These are phyloP conservation scores for Ogataea minuta DNA, from an alignment of 805 yeast species.

Conservation along the genomic window DNA sequence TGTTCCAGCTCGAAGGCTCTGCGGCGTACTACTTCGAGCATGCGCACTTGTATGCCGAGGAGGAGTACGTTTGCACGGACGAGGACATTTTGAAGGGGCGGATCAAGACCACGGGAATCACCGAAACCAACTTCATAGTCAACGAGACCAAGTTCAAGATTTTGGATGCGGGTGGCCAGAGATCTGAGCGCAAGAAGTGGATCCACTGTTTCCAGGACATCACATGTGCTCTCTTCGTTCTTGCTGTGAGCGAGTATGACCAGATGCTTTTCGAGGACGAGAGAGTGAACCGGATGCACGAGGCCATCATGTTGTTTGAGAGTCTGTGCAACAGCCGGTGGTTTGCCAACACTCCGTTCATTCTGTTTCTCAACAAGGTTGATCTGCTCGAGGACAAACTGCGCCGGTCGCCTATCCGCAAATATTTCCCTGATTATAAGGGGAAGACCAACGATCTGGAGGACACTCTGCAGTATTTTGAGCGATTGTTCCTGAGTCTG, in stretches of 20 bases:
- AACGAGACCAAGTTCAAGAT: constrained; percentile 66
- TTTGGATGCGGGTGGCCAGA: constrained; percentile 95
- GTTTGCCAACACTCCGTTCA: constrained; percentile 84
- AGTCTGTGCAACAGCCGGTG: constrained; percentile 80
- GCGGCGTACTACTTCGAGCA: constrained; percentile 79
- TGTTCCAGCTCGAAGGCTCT: constrained; percentile 82
- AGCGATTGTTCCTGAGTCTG: constrained; percentile 57
- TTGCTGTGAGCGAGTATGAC: constrained; percentile 90
- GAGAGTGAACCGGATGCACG: constrained; percentile 85
- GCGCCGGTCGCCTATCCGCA: constrained; percentile 57
- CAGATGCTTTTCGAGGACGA: constrained; percentile 89
- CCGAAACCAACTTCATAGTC: constrained; percentile 77
- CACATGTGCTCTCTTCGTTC: constrained; percentile 81
- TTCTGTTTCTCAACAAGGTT: constrained; percentile 83
- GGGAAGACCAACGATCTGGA: constrained; percentile 65
- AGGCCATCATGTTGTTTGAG: constrained; percentile 80
- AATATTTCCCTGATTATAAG: constrained; percentile 74
- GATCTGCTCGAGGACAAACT: constrained; percentile 79
- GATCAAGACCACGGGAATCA: constrained; percentile 93
- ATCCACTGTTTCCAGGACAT: constrained; percentile 91
- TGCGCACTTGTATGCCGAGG: constrained; percentile 61
- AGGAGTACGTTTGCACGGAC: constrained; percentile 68
- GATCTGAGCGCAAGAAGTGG: constrained; percentile 91
- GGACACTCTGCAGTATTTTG: constrained; percentile 71
- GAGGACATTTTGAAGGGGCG: constrained; percentile 86